Evolutionary conservation across 83 land plant genomes (phyloP).

Genomic region (Isoetes engelmannii): DNA sequence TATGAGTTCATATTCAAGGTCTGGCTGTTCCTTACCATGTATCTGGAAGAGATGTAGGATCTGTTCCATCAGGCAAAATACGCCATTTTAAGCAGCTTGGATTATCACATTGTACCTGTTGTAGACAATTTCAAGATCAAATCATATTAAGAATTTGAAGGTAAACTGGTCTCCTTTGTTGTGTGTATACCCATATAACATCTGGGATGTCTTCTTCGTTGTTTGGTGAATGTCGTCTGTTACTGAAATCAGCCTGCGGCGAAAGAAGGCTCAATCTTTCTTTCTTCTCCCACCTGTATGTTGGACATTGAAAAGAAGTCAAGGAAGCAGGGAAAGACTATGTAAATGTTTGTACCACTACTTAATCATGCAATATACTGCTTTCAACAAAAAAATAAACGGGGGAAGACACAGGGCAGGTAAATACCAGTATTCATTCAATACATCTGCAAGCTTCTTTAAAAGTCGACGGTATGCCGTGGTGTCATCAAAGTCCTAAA

Average conservation of each 20-base stretch:
- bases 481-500: slow-evolving; percentile 13
- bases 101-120: slow-evolving; percentile 13
- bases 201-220: slow-evolving; percentile 12
- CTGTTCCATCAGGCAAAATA: slow-evolving; percentile 13
- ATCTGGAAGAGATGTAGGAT: slow-evolving; percentile 14
- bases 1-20: too few relatives aligned
- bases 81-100: slow-evolving; percentile 13
- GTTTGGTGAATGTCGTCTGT: not conserved
- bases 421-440: slow-evolving; percentile 10
- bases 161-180: not conserved
- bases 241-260: not conserved
- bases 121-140: not conserved
- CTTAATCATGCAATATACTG: not conserved
- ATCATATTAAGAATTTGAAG: not conserved
- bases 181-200: slow-evolving; percentile 8
- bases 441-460: slow-evolving; percentile 14
- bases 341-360: not conserved
- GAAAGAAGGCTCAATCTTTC: not conserved
- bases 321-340: not conserved
- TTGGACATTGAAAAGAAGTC: not conserved
- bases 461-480: slow-evolving; percentile 10
- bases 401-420: too few relatives aligned
- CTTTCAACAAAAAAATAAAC: not conserved
- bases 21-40: not conserved
- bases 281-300: slow-evolving; percentile 14